These are phyloP conservation scores for Bullera alba DNA, from an alignment of 768 basidiomycete genomes.

Conservation along the genomic window DNA sequence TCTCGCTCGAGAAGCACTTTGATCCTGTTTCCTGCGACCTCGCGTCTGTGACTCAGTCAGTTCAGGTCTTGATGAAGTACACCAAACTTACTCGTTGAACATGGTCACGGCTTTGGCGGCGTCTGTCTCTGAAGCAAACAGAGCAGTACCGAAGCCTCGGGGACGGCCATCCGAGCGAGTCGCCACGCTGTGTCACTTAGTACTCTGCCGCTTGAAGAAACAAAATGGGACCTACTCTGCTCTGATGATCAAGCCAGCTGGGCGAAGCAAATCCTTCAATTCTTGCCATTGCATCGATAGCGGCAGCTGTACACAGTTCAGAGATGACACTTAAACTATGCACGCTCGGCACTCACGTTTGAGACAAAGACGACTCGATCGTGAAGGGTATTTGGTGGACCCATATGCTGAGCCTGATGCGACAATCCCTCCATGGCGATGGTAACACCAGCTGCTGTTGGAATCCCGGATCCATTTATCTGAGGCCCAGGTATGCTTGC, in stretches of 20 bases:
- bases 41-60: slow-evolving; percentile 54
- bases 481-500: too few relatives aligned
- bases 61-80: background rate
- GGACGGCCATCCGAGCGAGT: slow-evolving; percentile 84
- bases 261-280: slow-evolving; percentile 88
- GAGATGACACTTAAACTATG: background rate
- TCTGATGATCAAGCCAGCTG: slow-evolving; percentile 79
- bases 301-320: slow-evolving; percentile 33
- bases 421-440: slow-evolving; percentile 26
- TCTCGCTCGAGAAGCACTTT: slow-evolving; percentile 78
- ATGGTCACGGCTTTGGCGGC: slow-evolving; percentile 74
- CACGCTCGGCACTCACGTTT: slow-evolving; percentile 22
- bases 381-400: slow-evolving; percentile 31
- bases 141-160: slow-evolving; percentile 86
- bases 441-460: slow-evolving; percentile 2
- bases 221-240: slow-evolving; percentile 51
- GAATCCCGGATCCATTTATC: too few relatives aligned
- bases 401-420: slow-evolving; percentile 25
- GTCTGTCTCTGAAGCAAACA: slow-evolving; percentile 73
- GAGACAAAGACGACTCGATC: slow-evolving; percentile 37
- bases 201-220: background rate
- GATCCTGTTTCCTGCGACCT: slow-evolving; percentile 75
- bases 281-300: slow-evolving; percentile 71
- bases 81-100: slow-evolving; percentile 73
- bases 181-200: slow-evolving; percentile 12